These are phyloP conservation scores for Beauveria australis DNA, from an alignment of 2,329 filamentous ascomycete species.

Conservation along the genomic window DNA sequence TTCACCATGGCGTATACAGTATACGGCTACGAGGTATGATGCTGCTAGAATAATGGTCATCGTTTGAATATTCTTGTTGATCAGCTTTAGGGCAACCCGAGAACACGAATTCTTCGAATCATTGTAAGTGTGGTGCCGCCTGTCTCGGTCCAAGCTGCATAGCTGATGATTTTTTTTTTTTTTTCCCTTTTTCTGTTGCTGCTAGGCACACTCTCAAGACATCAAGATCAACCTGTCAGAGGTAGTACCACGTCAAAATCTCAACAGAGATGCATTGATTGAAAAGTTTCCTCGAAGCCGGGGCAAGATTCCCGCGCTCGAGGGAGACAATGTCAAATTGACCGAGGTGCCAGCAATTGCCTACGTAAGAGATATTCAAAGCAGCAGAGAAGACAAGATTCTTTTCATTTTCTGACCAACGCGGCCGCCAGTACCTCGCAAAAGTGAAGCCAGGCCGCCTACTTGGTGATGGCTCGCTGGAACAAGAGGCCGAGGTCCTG, in stretches of 20 bases:
- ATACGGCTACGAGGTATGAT: constrained; percentile 1
- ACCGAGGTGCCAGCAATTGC: constrained; percentile 3
- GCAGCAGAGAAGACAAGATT: background rate
- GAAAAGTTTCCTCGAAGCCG: background rate
- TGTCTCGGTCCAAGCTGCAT: no score
- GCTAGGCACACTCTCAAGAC: background rate
- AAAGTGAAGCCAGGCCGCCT: background rate
- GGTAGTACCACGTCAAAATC: background rate
- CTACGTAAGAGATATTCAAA: background rate
- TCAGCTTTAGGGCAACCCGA: background rate
- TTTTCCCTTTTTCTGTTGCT: no score
- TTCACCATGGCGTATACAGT: background rate
- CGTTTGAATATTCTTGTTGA: background rate
- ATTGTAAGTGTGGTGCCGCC: background rate
- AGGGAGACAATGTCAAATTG: background rate
- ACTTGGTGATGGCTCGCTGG: constrained; percentile 3
- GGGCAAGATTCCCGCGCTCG: constrained; percentile 6
- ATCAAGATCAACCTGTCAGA: background rate
- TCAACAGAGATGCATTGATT: background rate
- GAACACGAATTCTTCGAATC: background rate
- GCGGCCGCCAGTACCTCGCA: background rate
- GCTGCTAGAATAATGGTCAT: background rate
- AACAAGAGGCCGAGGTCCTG: constrained; percentile 6
- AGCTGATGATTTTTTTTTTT: background rate
- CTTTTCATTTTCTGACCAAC: background rate